Evolutionary conservation across 768 basidiomycete species (phyloP).

Genomic region (Exidia glandulosa): DNA sequence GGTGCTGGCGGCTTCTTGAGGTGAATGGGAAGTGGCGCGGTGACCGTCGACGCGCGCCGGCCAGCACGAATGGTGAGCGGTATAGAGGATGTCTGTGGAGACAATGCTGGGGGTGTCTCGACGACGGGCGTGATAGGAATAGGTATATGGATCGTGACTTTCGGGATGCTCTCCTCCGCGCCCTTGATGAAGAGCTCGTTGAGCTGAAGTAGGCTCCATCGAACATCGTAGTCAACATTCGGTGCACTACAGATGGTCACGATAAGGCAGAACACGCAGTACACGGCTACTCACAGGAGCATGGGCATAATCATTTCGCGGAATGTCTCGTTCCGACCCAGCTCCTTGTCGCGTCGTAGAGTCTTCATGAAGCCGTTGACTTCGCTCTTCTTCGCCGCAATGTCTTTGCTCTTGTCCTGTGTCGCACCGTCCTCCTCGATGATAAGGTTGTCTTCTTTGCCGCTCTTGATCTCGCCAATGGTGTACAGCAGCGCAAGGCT

Average conservation of each 20-base stretch:
- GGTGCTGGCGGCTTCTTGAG: conserved; percentile 42
- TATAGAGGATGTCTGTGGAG: conserved; percentile 36
- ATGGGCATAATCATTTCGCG: conserved; percentile 75
- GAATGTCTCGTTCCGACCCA: conserved; percentile 68
- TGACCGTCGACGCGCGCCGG: conserved; percentile 1
- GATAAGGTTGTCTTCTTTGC: conserved; percentile 58
- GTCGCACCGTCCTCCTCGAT: conserved; percentile 79
- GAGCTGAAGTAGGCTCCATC: conserved; percentile 84
- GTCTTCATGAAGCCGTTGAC: conserved; percentile 78
- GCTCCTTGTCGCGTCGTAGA: conserved; percentile 76
- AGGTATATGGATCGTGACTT: conserved; percentile 69
- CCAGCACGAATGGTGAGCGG: conserved; percentile 11
- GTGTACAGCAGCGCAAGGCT: conserved; percentile 77
- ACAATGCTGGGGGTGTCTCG: conserved; percentile 38
- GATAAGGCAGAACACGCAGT: not conserved
- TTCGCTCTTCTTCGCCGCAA: conserved; percentile 58
- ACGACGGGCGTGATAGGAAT: conserved; percentile 61
- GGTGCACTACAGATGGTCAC: conserved; percentile 37
- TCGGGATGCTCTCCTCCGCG: conserved; percentile 73
- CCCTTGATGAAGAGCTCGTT: conserved; percentile 82
- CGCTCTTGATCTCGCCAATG: conserved; percentile 82
- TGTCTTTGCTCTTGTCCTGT: conserved; percentile 57
- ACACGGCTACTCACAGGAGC: conserved; percentile 47
- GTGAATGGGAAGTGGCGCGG: conserved; percentile 35
- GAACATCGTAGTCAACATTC: conserved; percentile 76